phyloP scores from a whole-genome alignment of 169 alveolate species.

The Cryptosporidium andersoni region DNA sequence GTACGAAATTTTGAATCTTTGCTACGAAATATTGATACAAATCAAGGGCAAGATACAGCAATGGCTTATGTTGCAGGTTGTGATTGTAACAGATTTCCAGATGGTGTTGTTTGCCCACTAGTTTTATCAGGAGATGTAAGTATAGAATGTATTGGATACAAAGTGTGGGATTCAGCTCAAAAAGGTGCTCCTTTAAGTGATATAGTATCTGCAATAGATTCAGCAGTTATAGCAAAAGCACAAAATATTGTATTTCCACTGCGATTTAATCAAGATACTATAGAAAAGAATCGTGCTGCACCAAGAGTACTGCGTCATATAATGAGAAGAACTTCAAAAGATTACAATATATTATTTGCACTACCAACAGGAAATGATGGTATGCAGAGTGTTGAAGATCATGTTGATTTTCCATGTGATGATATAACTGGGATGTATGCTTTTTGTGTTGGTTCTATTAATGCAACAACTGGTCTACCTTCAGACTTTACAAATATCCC shows the following conservation, averaged over 20 bases:
- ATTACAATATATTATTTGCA: slow-evolving; percentile 45
- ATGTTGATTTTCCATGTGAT: slow-evolving; percentile 66
- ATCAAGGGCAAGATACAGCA: slow-evolving; percentile 70
- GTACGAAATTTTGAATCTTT: neutral
- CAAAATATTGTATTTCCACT: slow-evolving; percentile 49
- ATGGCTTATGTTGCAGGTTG: slow-evolving; percentile 72
- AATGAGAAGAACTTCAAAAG: slow-evolving; percentile 69
- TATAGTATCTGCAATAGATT: slow-evolving; percentile 60
- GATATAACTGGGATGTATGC: slow-evolving; percentile 71
- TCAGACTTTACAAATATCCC: slow-evolving; percentile 47
- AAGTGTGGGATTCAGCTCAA: slow-evolving; percentile 52
- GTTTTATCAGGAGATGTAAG: slow-evolving; percentile 64
- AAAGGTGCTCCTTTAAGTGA: slow-evolving; percentile 70
- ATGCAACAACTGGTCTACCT: slow-evolving; percentile 32
- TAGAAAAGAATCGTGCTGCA: slow-evolving; percentile 57
- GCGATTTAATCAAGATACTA: slow-evolving; percentile 24
- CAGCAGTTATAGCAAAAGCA: slow-evolving; percentile 48
- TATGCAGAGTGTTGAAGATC: slow-evolving; percentile 19
- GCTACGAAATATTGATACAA: slow-evolving; percentile 49
- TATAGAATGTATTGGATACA: slow-evolving; percentile 63
- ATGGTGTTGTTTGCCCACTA: slow-evolving; percentile 58
- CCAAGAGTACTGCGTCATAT: slow-evolving; percentile 58
- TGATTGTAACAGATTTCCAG: slow-evolving; percentile 58
- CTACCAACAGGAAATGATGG: slow-evolving; percentile 68
- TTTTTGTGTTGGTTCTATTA: slow-evolving; percentile 68